Base-by-base conservation (phyloP, 2,329 filamentous ascomycete genomes). In the Dendryphion nanum region DNA sequence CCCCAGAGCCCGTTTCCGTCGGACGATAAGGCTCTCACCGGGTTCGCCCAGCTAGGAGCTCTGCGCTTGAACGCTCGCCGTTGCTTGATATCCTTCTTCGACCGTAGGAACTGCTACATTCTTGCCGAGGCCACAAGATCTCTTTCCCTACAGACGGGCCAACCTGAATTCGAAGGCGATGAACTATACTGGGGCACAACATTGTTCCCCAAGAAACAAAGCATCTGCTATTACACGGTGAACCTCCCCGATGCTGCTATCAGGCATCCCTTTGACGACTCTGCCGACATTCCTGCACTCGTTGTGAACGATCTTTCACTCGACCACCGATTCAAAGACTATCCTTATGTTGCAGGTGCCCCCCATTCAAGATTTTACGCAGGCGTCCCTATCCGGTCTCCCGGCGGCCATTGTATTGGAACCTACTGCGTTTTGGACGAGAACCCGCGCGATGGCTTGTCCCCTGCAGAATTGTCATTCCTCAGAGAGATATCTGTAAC, bases 381-480 rank as follows among this genome's bases (percentile, higher is more conserved):
- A 5, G 76, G 76, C 14, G 80, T 83, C 0, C 82, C 82, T 0
- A 77, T 86, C 37, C 72, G 74, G 18, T 80, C 77, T 3, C 73
- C 73, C 1, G 74, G 72, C 23, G 73, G 76, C 18, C 74, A 77
- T 48, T 72, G 74, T 32, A 78, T 86, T 38, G 82, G 82, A 7
- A 74, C 72, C 8, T 79, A 81, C 41, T 75, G 76, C 36, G 73
- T 84, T 2, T 64, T 81, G 3, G 81, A 84, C 47, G 73, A 77
- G 30, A 68, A 69, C n/a, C 73, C 77, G 0, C 74, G 78, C 12
- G 51, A 74, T 29, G 75, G 73, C 0, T 51, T 85, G 14, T 64
- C 63, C 8, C 51, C 66, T 0, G 67, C 68, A 6, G 74, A 80
- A 34, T 44, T 75, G 2, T 66, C 71, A 16, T 81, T 79, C 33